phyloP scores from a whole-genome alignment of 129 eudicot genomes.

The Flaveria trinervia region DNA sequence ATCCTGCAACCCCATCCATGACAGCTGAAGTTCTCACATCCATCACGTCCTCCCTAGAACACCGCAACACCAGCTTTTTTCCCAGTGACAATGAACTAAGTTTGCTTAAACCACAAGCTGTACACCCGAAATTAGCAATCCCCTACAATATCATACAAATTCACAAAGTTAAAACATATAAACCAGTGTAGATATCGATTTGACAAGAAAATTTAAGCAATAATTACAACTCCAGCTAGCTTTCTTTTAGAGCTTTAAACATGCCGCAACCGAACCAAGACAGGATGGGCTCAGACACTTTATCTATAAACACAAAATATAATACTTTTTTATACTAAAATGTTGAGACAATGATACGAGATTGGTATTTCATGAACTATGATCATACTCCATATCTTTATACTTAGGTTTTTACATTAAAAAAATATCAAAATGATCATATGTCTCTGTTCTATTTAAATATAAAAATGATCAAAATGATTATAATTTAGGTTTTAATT shows the following conservation, averaged over 20 bases:
- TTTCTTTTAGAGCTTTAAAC: not conserved
- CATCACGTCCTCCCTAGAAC: constrained; percentile 64
- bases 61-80: constrained; percentile 48
- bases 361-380: no score
- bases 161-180: constrained; percentile 31
- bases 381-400: no score
- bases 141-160: constrained; percentile 26
- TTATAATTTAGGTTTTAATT: no score
- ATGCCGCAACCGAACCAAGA: no score
- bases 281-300: no score
- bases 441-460: no score
- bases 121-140: constrained; percentile 42
- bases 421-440: no score
- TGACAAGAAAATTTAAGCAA: not conserved
- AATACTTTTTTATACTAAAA: no score
- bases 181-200: not conserved
- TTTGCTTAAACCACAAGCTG: constrained; percentile 10
- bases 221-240: not conserved
- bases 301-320: no score
- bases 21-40: constrained; percentile 55
- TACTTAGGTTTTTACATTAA: no score
- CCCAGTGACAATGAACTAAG: constrained; percentile 16
- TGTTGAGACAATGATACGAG: no score
- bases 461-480: no score
- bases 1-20: constrained; percentile 46